These are phyloP conservation scores for Cyanidioschyzon merolae DNA, from an alignment of 23 red algal species.

Conservation along the genomic window DNA sequence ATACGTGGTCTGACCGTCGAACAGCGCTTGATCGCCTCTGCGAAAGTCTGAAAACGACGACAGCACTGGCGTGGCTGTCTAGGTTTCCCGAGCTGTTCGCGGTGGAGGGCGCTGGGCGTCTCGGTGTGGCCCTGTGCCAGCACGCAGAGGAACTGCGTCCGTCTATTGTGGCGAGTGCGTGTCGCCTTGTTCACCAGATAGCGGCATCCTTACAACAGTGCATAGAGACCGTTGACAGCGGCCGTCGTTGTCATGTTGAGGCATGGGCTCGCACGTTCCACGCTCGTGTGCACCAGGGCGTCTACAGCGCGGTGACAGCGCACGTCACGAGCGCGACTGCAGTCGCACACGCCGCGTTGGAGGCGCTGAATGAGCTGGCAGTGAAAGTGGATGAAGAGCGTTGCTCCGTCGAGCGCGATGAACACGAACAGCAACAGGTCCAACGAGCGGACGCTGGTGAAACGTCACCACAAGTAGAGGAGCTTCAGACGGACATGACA, in stretches of 20 bases:
- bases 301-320: background rate
- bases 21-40: background rate
- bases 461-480: too few relatives aligned
- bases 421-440: too few relatives aligned
- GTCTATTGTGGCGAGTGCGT: slow-evolving; percentile 6
- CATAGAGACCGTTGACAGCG: background rate
- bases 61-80: background rate
- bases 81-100: background rate
- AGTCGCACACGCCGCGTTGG: background rate
- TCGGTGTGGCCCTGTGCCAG: background rate
- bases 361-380: background rate
- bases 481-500: too few relatives aligned
- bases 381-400: too few relatives aligned
- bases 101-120: background rate
- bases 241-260: background rate
- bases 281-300: background rate
- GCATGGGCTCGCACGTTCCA: background rate
- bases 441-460: too few relatives aligned
- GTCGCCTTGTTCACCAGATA: background rate
- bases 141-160: slow-evolving; percentile 11
- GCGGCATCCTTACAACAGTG: background rate
- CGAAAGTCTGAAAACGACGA: background rate
- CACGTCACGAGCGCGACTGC: slow-evolving; percentile 13
- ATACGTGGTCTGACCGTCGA: background rate
- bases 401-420: too few relatives aligned